A percentile compares a stretch with the other conserved stretches of the same genome.
Evolutionary conservation across 1,284 basidiomycete genomes (phyloP).

Genomic region (Wallemia mellicola): DNA sequence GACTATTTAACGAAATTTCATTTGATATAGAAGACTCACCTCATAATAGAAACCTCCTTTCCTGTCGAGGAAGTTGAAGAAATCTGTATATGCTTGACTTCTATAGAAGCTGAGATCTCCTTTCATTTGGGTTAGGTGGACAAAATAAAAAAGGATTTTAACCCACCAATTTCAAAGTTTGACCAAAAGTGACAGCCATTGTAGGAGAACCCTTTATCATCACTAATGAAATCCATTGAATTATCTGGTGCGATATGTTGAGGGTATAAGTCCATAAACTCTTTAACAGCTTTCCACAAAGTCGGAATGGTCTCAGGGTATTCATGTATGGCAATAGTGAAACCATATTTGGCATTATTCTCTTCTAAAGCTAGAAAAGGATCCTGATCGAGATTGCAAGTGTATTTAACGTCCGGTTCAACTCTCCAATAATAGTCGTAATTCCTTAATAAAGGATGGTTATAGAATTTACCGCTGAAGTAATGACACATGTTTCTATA

Average conservation of each 20-base stretch:
- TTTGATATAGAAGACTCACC: conserved; percentile 19
- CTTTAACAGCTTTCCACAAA: conserved; percentile 40
- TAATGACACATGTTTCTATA: conserved; percentile 24
- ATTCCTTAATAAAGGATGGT: conserved; percentile 39
- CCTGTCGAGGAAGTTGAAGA: conserved; percentile 43
- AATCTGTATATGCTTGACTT: conserved; percentile 37
- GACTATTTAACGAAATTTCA: neutral
- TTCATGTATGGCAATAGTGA: conserved; percentile 46
- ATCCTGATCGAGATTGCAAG: conserved; percentile 26
- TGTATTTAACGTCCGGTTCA: conserved; percentile 17
- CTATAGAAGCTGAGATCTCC: conserved; percentile 45
- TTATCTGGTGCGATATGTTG: conserved; percentile 37
- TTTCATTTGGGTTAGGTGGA: neutral
- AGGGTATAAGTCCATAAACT: conserved; percentile 36
- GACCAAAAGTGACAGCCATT: conserved; percentile 52
- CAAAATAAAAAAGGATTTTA: neutral
- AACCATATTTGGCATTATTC: conserved; percentile 22
- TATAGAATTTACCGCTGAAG: conserved; percentile 24
- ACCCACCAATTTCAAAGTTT: conserved; percentile 47
- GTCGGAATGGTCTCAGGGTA: conserved; percentile 47
- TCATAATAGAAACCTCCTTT: conserved; percentile 64
- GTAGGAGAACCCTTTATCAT: conserved; percentile 35
- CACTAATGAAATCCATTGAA: conserved; percentile 40
- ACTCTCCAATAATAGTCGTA: conserved; percentile 87
- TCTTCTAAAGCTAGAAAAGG: neutral